Base-by-base conservation (phyloP, 2,329 filamentous ascomycete species). In the Podosphaera aphanis region DNA sequence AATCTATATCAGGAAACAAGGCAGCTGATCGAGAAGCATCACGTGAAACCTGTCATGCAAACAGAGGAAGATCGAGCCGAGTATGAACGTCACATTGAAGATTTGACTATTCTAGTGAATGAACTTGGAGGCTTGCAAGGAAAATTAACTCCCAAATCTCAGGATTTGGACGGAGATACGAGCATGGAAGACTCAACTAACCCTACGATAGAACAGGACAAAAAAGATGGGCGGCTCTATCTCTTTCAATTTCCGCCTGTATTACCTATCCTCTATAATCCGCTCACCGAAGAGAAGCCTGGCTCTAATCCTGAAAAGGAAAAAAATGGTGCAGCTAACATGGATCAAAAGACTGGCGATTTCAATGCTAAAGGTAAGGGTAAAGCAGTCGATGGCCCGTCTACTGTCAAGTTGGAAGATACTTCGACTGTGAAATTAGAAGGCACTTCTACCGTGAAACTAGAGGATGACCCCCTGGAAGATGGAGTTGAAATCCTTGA, bases 231-330 rank as follows among this genome's bases (percentile, higher is more conserved):
- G 19, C 66, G 71, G 33, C 58, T 77, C 45, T 77, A 76, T 50
- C 63, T 79, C 43, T 78, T 78, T 60, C 74, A 78, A 52, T 71
- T 79, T 51, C 74, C 74, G 36, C 73, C 73, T 4, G 61, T 77
- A 3, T 64, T 78, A 10, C 73, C 74, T 6, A 68, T 71, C 0
- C 61, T 78, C 13, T 55, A 53, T 43, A 55, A 60, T 46, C 55
- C 55, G 5, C 20, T 43, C 20, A 51, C 18, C 29, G 49, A 50
- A 13, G 43, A 29, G 11, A 58, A 53, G 40, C 55, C 50, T 5
- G 49, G 44, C 13, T 42, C 43, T 19, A 44, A 46, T 8, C 36
- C 43, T 18, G 38, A 49, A 37, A 43, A 50, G 13, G 56, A 68
- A 47, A 68, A 70, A 55, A 53, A 59, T 2, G 67, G 69, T 4